Evolutionary conservation across 2,329 filamentous ascomycete species (phyloP).

Genomic region (Calonectria pseudoturangicola): DNA sequence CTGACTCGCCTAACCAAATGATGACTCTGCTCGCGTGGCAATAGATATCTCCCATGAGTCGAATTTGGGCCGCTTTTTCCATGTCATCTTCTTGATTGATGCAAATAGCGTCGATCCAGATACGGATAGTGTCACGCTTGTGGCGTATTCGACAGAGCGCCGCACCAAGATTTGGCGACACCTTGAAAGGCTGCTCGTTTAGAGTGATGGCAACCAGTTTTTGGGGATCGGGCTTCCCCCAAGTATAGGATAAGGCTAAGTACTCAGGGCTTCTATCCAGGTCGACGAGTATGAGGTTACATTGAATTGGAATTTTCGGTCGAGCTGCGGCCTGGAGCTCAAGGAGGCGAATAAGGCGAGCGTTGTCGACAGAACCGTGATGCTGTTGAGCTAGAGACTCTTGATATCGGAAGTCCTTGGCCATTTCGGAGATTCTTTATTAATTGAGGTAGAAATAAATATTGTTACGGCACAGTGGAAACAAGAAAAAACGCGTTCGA

Average conservation of each 20-base stretch:
- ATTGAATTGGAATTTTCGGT: background rate
- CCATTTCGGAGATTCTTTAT: background rate
- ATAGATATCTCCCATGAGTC: conserved; percentile 1
- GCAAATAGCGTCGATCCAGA: background rate
- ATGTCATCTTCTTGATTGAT: background rate
- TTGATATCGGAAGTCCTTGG: background rate
- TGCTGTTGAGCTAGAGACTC: background rate
- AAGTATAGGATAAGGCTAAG: background rate
- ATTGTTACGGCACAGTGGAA: too few species aligned
- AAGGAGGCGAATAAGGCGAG: background rate
- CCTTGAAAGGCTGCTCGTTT: background rate
- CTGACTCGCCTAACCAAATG: background rate
- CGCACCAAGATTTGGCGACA: background rate
- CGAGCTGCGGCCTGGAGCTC: background rate
- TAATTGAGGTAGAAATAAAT: too few species aligned
- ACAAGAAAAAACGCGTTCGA: too few species aligned
- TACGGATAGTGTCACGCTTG: background rate
- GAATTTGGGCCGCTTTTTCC: background rate
- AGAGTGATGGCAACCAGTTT: background rate
- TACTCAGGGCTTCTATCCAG: background rate
- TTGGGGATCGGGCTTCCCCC: background rate
- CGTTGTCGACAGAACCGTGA: background rate
- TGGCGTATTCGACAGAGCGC: background rate
- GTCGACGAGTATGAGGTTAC: background rate
- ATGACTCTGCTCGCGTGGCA: background rate